These are phyloP conservation scores for Heimioporus punctisporus DNA, from an alignment of 1,284 basidiomycete species.

Conservation along the genomic window DNA sequence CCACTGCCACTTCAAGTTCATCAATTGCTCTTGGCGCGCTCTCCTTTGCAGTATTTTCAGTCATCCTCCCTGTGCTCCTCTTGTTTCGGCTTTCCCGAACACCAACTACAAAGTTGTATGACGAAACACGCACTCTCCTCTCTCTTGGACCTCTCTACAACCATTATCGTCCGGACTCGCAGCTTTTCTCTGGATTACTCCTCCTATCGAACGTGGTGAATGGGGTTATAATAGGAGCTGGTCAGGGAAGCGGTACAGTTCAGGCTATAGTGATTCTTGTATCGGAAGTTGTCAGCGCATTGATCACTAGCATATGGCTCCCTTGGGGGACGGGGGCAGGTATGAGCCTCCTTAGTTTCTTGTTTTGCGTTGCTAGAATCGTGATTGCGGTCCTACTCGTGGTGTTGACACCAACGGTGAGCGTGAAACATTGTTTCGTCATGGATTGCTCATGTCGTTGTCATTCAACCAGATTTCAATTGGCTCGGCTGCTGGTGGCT, in stretches of 20 bases:
- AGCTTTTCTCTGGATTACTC: constrained; percentile 84
- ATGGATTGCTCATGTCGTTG: constrained; percentile 13
- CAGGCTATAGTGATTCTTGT: constrained; percentile 91
- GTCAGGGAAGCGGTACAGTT: constrained; percentile 87
- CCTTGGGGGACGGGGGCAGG: constrained; percentile 97
- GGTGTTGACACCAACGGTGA: constrained; percentile 85
- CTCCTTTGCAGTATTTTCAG: constrained; percentile 79
- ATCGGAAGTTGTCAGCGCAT: constrained; percentile 80
- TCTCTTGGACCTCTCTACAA: constrained; percentile 95
- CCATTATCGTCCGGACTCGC: constrained; percentile 90
- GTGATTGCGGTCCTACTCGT: constrained; percentile 89
- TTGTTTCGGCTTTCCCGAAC: constrained; percentile 79
- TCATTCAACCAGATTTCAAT: constrained; percentile 68
- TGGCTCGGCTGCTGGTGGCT: constrained; percentile 76
- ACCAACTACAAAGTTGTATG: constrained; percentile 90
- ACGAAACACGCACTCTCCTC: constrained; percentile 92
- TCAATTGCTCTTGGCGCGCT: constrained; percentile 75
- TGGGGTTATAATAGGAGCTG: constrained; percentile 87
- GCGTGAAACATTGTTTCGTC: constrained; percentile 32
- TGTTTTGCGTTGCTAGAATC: constrained; percentile 90
- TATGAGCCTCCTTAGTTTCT: constrained; percentile 93
- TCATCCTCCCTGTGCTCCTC: constrained; percentile 77
- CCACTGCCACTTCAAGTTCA: constrained; percentile 34
- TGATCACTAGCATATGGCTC: constrained; percentile 91
- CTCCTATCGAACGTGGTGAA: constrained; percentile 83